Conservation (phyloP, 2,329 filamentous ascomycete species). For the Coniosporium tulheliwenetii region DNA sequence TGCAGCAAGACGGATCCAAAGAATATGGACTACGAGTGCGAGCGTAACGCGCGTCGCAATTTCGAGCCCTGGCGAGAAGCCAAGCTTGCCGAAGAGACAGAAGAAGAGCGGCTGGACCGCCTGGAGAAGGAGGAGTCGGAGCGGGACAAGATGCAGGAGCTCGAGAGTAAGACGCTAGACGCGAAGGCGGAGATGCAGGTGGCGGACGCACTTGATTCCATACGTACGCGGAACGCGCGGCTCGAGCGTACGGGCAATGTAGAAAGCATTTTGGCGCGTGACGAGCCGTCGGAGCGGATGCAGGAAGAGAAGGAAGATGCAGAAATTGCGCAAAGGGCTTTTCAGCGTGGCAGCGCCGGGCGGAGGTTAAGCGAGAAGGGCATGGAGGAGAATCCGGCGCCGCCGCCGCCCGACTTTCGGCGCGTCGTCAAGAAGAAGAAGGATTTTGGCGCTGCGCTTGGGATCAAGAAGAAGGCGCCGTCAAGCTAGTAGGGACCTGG, state of each 20-base stretch:
- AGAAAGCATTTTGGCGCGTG: slow-evolving; percentile 41
- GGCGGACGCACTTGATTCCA: slow-evolving; percentile 89
- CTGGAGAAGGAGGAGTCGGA: slow-evolving; percentile 68
- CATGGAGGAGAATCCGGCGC: slow-evolving; percentile 18
- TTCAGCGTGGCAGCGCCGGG: slow-evolving; percentile 46
- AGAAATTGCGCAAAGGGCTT: slow-evolving; percentile 65
- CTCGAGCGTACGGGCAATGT: slow-evolving; percentile 58
- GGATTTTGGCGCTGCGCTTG: slow-evolving; percentile 55
- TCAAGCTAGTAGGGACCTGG: too few species aligned
- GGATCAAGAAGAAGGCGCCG: slow-evolving; percentile 66
- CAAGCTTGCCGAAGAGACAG: slow-evolving; percentile 56
- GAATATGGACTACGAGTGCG: slow-evolving; percentile 75
- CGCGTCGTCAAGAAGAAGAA: slow-evolving; percentile 77
- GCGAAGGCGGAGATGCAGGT: slow-evolving; percentile 93
- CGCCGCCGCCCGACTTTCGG: slow-evolving; percentile 53
- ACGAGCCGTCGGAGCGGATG: slow-evolving; percentile 42
- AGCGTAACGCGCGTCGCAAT: slow-evolving; percentile 77
- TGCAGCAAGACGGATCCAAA: slow-evolving; percentile 69
- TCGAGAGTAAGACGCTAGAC: slow-evolving; percentile 87
- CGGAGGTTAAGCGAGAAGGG: slow-evolving; percentile 38
- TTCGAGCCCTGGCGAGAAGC: slow-evolving; percentile 79
- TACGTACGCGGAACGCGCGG: slow-evolving; percentile 77
- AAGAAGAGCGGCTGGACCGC: slow-evolving; percentile 73
- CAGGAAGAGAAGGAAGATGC: slow-evolving; percentile 67
- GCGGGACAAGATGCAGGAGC: slow-evolving; percentile 81